A percentile compares a stretch with the other conserved stretches of the same genome.
phyloP scores from a whole-genome alignment of 1,139 yeast species.

The Candida labiduridarum region DNA sequence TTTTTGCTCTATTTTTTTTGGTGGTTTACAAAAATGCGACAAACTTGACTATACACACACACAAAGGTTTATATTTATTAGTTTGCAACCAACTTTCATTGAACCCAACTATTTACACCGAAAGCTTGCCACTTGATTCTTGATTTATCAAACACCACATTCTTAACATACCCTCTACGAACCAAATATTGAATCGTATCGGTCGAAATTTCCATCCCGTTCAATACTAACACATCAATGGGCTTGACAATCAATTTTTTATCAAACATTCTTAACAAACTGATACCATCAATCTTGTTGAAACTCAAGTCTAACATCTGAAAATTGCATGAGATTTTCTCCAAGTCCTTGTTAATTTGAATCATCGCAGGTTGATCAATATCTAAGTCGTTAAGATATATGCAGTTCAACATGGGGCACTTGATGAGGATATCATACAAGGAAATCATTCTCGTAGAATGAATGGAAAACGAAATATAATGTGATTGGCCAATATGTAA shows the following conservation, averaged over 20 bases:
- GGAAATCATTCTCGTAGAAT: constrained; percentile 20
- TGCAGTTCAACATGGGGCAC: constrained; percentile 26
- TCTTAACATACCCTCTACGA: constrained; percentile 22
- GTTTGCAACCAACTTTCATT: constrained; percentile 6
- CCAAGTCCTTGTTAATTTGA: constrained; percentile 30
- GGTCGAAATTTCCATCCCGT: constrained; percentile 38
- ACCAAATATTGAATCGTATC: constrained; percentile 31
- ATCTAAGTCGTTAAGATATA: constrained; percentile 39
- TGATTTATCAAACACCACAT: constrained; percentile 28
- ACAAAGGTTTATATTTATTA: not conserved
- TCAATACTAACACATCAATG: constrained; percentile 29
- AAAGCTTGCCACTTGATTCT: constrained; percentile 38
- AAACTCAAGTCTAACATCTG: constrained; percentile 39
- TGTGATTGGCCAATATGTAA: constrained; percentile 38
- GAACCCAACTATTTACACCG: constrained; percentile 31
- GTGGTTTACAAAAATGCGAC: not conserved
- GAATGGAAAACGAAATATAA: constrained; percentile 26
- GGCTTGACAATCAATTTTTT: constrained; percentile 11
- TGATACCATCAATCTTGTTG: constrained; percentile 42
- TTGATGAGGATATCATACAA: constrained; percentile 25
- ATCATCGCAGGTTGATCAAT: constrained; percentile 40
- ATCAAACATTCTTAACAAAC: constrained; percentile 36
- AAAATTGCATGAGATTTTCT: constrained; percentile 16
- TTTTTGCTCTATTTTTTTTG: not conserved
- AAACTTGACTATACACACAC: not conserved